Conservation (phyloP, 345 rosid genomes). For the Moricandia moricandioides region DNA sequence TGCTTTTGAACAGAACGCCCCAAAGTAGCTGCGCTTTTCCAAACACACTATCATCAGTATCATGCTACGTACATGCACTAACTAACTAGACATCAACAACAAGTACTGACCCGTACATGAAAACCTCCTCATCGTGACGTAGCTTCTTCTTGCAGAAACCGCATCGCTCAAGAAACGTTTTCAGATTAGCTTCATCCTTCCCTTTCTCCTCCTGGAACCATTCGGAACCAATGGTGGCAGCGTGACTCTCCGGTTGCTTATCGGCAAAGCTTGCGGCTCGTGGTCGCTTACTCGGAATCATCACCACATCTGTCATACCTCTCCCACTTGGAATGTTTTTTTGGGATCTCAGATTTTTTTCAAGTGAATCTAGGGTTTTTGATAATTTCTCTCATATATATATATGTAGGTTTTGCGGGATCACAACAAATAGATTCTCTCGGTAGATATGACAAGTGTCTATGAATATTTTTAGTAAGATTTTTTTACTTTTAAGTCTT, state of each 20-base stretch:
- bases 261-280: slow-evolving; percentile 11
- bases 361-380: not conserved
- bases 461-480: not conserved
- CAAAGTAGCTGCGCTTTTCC: slow-evolving; percentile 7
- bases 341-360: not conserved
- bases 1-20: slow-evolving; percentile 20
- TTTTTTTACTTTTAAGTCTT: not conserved
- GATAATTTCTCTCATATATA: not conserved
- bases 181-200: not conserved
- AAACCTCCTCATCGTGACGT: not conserved
- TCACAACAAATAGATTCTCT: not conserved
- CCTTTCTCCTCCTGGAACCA: not conserved
- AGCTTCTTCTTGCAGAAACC: slow-evolving; percentile 16
- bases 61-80: not conserved
- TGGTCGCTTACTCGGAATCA: slow-evolving; percentile 11
- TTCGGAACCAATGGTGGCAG: not conserved
- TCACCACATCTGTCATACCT: not conserved
- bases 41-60: not conserved
- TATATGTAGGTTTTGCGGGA: not conserved
- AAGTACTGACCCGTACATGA: slow-evolving; percentile 31
- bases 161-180: not conserved
- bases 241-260: not conserved
- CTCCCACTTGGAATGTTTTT: not conserved
- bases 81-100: no score
- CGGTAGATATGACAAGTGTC: not conserved